These are phyloP conservation scores for Magnusiomyces tetraspermus DNA, from an alignment of 1,139 yeast species.

Conservation along the genomic window DNA sequence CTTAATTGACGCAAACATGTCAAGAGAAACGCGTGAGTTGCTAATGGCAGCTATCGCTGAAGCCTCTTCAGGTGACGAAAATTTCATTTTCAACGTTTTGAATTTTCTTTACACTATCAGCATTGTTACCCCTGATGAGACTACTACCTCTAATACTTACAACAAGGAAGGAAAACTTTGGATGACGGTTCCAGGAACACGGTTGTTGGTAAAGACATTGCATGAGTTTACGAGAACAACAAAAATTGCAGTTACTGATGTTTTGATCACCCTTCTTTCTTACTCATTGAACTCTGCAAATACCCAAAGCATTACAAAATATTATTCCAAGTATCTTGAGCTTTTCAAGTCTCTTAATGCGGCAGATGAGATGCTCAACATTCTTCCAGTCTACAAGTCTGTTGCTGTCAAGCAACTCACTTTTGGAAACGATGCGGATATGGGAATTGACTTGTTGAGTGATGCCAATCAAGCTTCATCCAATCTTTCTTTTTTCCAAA, in stretches of 20 bases:
- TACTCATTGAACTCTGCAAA: neutral
- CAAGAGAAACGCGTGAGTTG: neutral
- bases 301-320: neutral
- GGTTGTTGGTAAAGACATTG: constrained; percentile 15
- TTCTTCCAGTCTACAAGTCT: neutral
- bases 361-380: neutral
- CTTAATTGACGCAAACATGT: constrained; percentile 5
- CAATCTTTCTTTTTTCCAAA: neutral
- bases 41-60: constrained; percentile 5
- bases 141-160: too few relatives aligned
- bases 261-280: constrained; percentile 18
- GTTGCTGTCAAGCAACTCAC: neutral
- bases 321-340: neutral
- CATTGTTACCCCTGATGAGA: neutral
- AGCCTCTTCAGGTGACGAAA: neutral
- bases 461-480: neutral
- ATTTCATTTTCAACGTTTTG: neutral
- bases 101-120: neutral
- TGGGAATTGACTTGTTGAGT: neutral
- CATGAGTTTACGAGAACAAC: constrained; percentile 17
- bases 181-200: constrained; percentile 19
- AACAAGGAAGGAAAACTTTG: neutral
- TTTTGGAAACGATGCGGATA: neutral
- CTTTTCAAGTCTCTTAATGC: constrained; percentile 5
- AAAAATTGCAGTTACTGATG: constrained; percentile 18